Base-by-base conservation (phyloP, 2,329 filamentous ascomycete genomes). In the Exophiala aquamarina region DNA sequence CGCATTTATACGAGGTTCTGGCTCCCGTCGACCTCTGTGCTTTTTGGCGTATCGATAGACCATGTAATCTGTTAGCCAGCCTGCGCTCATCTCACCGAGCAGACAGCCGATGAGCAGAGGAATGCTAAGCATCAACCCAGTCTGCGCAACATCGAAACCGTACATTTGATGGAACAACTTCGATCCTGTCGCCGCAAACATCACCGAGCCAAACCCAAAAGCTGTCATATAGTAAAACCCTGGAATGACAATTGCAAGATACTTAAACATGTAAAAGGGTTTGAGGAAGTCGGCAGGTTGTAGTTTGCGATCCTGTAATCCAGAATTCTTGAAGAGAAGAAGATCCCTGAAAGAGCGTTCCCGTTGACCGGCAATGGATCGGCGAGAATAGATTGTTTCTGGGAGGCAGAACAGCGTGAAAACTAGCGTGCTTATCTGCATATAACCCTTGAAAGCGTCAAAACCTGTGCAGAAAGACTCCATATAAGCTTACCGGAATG, bases 101-200 rank as follows among this genome's bases (percentile, higher is more conserved):
- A 61, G 39, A 15, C 56, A 56, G 20, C 59, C 59, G 28, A 60
- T 49, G 31, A 59, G 54, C 4, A 57, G 55, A 7, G 56, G 54
- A 5, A 61, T 47, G n/a, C 57, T 56, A 14, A 59, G 55, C 19
- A 54, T 42, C 45, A 62, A 48, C 11, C 59, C 59, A 19, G 59
- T 55, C 29, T 58, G 51, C 11, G 54, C 49, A 15, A 57, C 54
- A 33, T 59, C 43, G 43, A 62, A 59, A 39, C 57, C 48, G 39
- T 60, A 60, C 32, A 61, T 43, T 13, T 29, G 15, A 3, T 49
- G 50, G 47, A 61, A 62, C 11, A 57, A 47, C 15, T 49, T 41
- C 7, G 59, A 50, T 9, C 57, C 59, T 11, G 59, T 62, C 13
- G 60, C 56, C 4, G 59, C 59, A 44, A 59, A 61, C 15, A 62